Evolutionary conservation across 148 eudicot genomes (phyloP).

Genomic region (Oxyria digyna): DNA sequence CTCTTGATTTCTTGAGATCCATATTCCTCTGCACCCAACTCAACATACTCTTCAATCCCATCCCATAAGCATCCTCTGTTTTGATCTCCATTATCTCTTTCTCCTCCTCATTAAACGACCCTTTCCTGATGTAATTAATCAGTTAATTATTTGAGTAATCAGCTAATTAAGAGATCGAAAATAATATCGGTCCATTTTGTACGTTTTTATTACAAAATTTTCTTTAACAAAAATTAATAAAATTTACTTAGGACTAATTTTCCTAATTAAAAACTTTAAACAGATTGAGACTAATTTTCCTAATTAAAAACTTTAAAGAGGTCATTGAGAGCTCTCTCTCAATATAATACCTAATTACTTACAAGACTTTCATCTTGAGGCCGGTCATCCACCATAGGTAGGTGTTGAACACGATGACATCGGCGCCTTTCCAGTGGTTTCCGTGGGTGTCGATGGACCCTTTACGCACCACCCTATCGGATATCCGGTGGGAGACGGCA

Average conservation of each 20-base stretch:
- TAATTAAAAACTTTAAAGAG: too few species aligned
- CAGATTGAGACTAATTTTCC: too few species aligned
- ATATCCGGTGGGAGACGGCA: slow-evolving; percentile 43
- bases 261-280: too few species aligned
- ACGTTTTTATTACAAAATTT: too few species aligned
- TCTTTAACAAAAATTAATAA: too few species aligned
- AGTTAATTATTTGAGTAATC: too few species aligned
- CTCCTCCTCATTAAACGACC: slow-evolving; percentile 74
- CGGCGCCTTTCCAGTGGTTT: slow-evolving; percentile 83
- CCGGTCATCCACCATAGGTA: slow-evolving; percentile 99
- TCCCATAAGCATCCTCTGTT: slow-evolving; percentile 79
- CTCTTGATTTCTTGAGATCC: slow-evolving; percentile 18
- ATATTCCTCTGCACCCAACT: slow-evolving; percentile 79
- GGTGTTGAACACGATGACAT: slow-evolving; percentile 82
- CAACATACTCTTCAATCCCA: slow-evolving; percentile 90
- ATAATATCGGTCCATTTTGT: too few species aligned
- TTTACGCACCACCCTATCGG: slow-evolving; percentile 66
- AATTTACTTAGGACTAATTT: too few species aligned
- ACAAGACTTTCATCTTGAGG: slow-evolving; percentile 67
- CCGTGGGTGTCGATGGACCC: slow-evolving; percentile 83
- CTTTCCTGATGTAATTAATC: slow-evolving; percentile 39
- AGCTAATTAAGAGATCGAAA: too few species aligned
- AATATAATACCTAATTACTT: slow-evolving; percentile 16
- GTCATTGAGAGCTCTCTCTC: too few species aligned
- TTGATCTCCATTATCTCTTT: slow-evolving; percentile 51